Conservation (phyloP, 2,329 filamentous ascomycete genomes). For the Aspergillus brasiliensis region DNA sequence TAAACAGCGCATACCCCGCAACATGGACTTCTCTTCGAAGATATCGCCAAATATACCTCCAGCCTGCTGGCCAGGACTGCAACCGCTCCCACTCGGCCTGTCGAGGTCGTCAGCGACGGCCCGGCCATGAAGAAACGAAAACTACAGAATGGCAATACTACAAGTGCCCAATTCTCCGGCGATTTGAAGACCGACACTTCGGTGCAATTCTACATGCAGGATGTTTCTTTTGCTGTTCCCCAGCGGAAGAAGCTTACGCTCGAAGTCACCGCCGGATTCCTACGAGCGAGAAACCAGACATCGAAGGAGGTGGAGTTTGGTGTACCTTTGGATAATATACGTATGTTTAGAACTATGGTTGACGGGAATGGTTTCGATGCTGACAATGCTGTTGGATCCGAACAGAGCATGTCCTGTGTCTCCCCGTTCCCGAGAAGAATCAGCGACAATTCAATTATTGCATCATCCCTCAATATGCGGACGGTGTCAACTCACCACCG, state of each 20-base stretch:
- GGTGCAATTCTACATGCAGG: slow-evolving; percentile 51
- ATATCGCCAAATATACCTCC: slow-evolving; percentile 51
- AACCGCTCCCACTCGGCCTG: slow-evolving; percentile 30
- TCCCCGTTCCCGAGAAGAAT: slow-evolving; percentile 66
- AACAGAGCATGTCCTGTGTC: slow-evolving; percentile 59
- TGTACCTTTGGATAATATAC: slow-evolving; percentile 52
- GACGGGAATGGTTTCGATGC: not conserved
- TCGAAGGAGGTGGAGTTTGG: slow-evolving; percentile 58
- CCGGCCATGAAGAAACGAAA: slow-evolving; percentile 54
- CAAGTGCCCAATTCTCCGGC: slow-evolving; percentile 31
- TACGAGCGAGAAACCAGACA: slow-evolving; percentile 54
- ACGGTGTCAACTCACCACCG: slow-evolving; percentile 51
- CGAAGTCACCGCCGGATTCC: slow-evolving; percentile 54
- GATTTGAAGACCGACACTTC: slow-evolving; percentile 38
- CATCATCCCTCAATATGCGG: slow-evolving; percentile 56
- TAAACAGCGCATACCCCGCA: slow-evolving; percentile 40
- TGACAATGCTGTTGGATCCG: slow-evolving; percentile 12
- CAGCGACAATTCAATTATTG: slow-evolving; percentile 66
- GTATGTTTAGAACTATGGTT: slow-evolving; percentile 34
- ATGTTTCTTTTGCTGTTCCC: slow-evolving; percentile 63
- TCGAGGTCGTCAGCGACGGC: slow-evolving; percentile 31
- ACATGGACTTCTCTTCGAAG: slow-evolving; percentile 48
- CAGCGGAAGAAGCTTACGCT: slow-evolving; percentile 66
- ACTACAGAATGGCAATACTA: slow-evolving; percentile 42
- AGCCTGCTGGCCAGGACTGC: slow-evolving; percentile 38